Evolutionary conservation across 805 yeast genomes (phyloP).

Genomic region (Suhomyces vadensis): DNA sequence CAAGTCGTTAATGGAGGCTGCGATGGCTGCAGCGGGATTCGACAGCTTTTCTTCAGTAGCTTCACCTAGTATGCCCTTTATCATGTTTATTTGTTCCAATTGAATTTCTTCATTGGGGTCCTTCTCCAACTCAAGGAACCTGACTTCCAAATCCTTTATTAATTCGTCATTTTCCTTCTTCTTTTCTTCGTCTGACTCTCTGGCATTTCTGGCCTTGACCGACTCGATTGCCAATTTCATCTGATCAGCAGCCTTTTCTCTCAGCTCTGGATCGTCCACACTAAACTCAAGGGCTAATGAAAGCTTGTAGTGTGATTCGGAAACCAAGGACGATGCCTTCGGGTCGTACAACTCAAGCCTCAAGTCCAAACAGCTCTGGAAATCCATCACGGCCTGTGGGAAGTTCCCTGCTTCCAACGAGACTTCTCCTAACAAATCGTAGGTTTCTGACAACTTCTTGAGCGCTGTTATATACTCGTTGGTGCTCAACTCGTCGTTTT

Average conservation of each 20-base stretch:
- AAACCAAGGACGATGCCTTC: constrained; percentile 54
- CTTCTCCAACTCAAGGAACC: constrained; percentile 54
- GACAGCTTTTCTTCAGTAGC: constrained; percentile 18
- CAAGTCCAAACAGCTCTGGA: constrained; percentile 55
- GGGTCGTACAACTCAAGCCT: constrained; percentile 52
- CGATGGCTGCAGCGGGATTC: constrained; percentile 4
- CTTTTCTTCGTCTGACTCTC: constrained; percentile 44
- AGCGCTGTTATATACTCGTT: constrained; percentile 38
- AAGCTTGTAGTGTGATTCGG: constrained; percentile 80
- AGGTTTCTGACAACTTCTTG: constrained; percentile 67
- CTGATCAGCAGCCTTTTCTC: constrained; percentile 54
- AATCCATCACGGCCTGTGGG: constrained; percentile 71
- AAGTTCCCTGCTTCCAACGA: constrained; percentile 89
- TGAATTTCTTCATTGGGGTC: constrained; percentile 51
- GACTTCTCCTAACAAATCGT: constrained; percentile 83
- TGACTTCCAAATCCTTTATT: constrained; percentile 55
- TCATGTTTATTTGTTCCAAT: constrained; percentile 52
- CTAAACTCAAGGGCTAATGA: constrained; percentile 77
- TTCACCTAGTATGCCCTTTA: constrained; percentile 60
- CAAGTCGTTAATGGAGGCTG: constrained; percentile 55
- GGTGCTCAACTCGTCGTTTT: constrained; percentile 30
- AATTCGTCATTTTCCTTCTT: constrained; percentile 47
- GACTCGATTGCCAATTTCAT: constrained; percentile 52
- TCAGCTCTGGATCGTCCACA: constrained; percentile 50
- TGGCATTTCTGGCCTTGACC: constrained; percentile 40